Conservation (phyloP, 169 alveolate species). For the Plasmodium cynomolgi region DNA sequence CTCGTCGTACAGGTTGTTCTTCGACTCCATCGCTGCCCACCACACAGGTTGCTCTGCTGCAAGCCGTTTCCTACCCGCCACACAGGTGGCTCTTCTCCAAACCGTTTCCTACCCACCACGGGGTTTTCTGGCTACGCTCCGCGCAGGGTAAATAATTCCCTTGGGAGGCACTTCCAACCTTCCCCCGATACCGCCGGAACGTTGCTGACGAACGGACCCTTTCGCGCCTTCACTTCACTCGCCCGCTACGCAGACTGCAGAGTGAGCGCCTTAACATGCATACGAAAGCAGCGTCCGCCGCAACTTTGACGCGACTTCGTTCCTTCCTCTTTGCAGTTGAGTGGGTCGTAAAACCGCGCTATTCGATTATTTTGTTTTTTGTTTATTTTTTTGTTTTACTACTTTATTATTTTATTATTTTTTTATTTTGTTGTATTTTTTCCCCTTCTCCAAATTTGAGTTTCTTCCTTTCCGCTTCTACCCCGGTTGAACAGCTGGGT, state of each 20-base stretch:
- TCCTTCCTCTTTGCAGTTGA: background rate
- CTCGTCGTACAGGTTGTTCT: slow-evolving; percentile 95
- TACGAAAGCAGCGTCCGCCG: background rate
- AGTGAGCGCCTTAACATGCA: background rate
- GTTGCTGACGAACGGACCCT: background rate
- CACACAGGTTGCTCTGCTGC: background rate
- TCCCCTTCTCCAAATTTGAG: background rate
- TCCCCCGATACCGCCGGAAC: background rate
- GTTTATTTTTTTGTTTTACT: background rate
- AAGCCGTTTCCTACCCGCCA: background rate
- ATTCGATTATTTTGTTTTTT: background rate
- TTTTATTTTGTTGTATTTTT: background rate
- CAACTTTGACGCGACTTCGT: background rate
- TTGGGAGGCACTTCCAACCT: background rate
- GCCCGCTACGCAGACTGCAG: too few relatives aligned
- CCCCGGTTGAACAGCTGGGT: background rate
- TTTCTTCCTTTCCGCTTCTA: background rate
- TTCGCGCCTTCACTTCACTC: background rate
- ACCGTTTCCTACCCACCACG: background rate
- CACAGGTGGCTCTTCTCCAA: background rate
- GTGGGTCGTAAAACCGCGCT: background rate
- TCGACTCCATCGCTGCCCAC: slow-evolving; percentile 14
- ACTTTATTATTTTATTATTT: background rate
- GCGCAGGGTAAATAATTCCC: background rate
- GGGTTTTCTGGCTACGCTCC: too few relatives aligned